Conservation (phyloP, 257 asterid species). For the Solanum piurae region DNA sequence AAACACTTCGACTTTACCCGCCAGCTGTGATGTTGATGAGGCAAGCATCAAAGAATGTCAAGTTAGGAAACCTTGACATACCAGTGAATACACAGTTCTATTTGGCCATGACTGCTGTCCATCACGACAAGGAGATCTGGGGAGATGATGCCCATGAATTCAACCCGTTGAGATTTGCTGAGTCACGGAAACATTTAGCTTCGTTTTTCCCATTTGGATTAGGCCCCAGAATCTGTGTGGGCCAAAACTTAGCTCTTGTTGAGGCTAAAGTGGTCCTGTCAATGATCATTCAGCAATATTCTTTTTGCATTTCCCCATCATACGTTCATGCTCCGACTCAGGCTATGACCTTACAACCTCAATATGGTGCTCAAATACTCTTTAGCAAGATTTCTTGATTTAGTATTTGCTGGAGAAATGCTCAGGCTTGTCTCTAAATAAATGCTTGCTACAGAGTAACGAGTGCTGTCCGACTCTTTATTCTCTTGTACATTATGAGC, state of each 20-base stretch:
- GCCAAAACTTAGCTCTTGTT: constrained; percentile 26
- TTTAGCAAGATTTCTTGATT: constrained; percentile 5
- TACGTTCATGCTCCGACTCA: constrained; percentile 23
- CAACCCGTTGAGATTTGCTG: constrained; percentile 22
- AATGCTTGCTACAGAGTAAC: neutral
- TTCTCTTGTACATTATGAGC: neutral
- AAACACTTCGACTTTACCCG: constrained; percentile 25
- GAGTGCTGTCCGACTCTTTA: neutral
- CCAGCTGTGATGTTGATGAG: constrained; percentile 6
- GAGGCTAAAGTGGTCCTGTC: constrained; percentile 27
- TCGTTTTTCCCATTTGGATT: constrained; percentile 24
- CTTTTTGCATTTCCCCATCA: constrained; percentile 22
- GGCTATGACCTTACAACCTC: constrained; percentile 17
- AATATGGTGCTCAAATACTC: constrained; percentile 20
- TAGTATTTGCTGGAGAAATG: neutral
- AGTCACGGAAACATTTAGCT: constrained; percentile 16
- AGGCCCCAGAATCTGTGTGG: constrained; percentile 28
- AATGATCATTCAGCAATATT: constrained; percentile 12
- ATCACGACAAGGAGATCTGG: constrained; percentile 22
- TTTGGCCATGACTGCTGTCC: constrained; percentile 17
- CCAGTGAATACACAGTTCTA: constrained; percentile 20
- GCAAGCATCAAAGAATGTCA: constrained; percentile 9
- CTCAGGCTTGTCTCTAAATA: neutral
- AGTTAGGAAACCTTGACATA: constrained; percentile 16
- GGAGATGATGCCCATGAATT: constrained; percentile 31